Conservation (phyloP, 73 alveolate species). For the Paramecium sexaurelia region DNA sequence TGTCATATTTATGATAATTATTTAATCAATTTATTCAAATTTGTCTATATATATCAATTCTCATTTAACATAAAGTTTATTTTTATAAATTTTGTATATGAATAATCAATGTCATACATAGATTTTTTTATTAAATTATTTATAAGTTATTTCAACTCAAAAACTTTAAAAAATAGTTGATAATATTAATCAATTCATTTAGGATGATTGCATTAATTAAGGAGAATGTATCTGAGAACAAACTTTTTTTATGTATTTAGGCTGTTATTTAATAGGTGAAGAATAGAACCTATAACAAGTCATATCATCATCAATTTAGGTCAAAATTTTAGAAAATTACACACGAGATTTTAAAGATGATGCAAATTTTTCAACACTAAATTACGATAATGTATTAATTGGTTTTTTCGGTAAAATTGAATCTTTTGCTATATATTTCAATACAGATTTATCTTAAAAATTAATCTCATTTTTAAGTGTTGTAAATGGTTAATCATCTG, state of each 20-base stretch:
- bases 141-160: not conserved
- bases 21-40: not conserved
- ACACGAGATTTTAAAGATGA: not conserved
- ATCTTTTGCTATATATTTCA: not conserved
- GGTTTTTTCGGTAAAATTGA: not conserved
- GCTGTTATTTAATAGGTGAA: not conserved
- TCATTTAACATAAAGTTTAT: too few species aligned
- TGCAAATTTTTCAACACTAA: conserved; percentile 21
- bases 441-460: not conserved
- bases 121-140: not conserved
- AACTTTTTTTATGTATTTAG: not conserved
- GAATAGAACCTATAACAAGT: not conserved
- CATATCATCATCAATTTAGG: conserved; percentile 14
- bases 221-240: not conserved
- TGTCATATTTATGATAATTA: not conserved
- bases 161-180: not conserved
- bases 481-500: not conserved
- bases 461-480: not conserved
- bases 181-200: not conserved
- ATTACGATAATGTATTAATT: not conserved
- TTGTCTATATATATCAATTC: not conserved
- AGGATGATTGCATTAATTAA: not conserved
- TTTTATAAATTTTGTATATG: too few species aligned
- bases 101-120: not conserved
- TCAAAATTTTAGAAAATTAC: not conserved